Percentiles rank a stretch among this genome's conserved stretches.
phyloP scores from a whole-genome alignment of 176 grass and related monocot species.

The Areca catechu region DNA sequence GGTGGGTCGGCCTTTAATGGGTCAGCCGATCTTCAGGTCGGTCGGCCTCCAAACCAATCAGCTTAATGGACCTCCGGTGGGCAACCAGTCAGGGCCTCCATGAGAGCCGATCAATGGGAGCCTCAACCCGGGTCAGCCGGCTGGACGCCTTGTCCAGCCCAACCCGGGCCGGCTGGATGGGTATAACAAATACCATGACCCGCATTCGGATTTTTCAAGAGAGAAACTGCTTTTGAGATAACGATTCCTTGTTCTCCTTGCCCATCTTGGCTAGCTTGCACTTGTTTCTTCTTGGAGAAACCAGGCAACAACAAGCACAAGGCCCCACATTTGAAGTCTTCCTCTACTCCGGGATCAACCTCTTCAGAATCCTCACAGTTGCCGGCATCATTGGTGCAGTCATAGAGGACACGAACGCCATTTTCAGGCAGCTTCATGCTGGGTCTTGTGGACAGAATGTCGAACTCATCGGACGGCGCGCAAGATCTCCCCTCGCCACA shows the following conservation, averaged over 20 bases:
- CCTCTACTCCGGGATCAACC: not conserved
- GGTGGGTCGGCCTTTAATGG: no score
- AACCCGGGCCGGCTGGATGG: no score
- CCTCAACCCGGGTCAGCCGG: no score
- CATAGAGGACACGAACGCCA: conserved; percentile 27
- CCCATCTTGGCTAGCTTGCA: not conserved
- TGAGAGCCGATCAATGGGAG: no score
- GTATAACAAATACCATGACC: no score
- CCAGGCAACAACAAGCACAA: conserved; percentile 54
- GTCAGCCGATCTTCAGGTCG: no score
- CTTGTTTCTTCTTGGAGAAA: conserved; percentile 34
- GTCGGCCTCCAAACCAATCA: no score
- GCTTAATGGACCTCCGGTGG: no score
- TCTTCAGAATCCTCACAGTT: not conserved
- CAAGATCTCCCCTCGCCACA: conserved; percentile 50
- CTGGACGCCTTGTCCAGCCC: no score
- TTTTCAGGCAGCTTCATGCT: conserved; percentile 8
- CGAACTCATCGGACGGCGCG: conserved; percentile 16
- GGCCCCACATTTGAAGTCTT: conserved; percentile 41
- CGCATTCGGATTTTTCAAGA: conserved; percentile 55
- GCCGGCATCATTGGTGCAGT: conserved; percentile 5
- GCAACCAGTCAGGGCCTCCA: no score
- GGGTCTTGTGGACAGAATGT: not conserved
- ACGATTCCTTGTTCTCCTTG: conserved; percentile 10
- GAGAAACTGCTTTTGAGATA: conserved; percentile 40